Conservation (phyloP, 148 eudicot species). For the Vaccinium myrtillus region DNA sequence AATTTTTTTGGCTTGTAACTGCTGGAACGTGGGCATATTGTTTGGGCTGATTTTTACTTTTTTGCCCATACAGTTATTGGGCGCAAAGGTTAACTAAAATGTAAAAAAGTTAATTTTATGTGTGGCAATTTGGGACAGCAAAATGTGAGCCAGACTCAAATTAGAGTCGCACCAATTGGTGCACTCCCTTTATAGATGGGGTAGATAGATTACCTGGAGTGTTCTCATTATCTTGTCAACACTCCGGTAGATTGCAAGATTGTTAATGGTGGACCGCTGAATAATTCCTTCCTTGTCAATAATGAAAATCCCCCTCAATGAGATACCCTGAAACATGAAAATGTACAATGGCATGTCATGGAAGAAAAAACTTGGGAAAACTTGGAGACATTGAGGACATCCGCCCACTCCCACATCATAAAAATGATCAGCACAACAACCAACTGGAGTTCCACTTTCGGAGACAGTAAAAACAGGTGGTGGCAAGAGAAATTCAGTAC, state of each 20-base stretch:
- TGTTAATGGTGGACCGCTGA: slow-evolving; percentile 94
- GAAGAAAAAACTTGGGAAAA: not conserved
- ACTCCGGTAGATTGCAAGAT: slow-evolving; percentile 82
- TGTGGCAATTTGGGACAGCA: too few relatives aligned
- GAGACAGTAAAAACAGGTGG: not conserved
- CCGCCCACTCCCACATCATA: not conserved
- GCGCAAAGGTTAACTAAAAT: too few relatives aligned
- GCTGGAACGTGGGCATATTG: too few relatives aligned
- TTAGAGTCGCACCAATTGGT: too few relatives aligned
- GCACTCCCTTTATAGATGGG: too few relatives aligned
- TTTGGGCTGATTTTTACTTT: too few relatives aligned
- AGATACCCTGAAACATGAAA: slow-evolving; percentile 59
- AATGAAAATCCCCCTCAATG: slow-evolving; percentile 89
- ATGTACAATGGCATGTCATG: not conserved
- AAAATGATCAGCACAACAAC: not conserved
- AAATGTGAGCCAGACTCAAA: too few relatives aligned
- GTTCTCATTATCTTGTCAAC: slow-evolving; percentile 93
- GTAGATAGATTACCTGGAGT: slow-evolving; percentile 62
- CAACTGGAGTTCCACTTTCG: not conserved
- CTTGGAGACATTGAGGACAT: not conserved
- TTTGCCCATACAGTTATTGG: too few relatives aligned
- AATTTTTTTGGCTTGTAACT: too few relatives aligned
- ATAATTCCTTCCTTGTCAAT: slow-evolving; percentile 97
- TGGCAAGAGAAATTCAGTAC: not conserved
- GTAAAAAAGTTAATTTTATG: too few relatives aligned